Evolutionary conservation across 164 flowering plant genomes (phyloP), one percentile per base, ranked within the genome.

Genomic region (Cinnamomum chago): DNA sequence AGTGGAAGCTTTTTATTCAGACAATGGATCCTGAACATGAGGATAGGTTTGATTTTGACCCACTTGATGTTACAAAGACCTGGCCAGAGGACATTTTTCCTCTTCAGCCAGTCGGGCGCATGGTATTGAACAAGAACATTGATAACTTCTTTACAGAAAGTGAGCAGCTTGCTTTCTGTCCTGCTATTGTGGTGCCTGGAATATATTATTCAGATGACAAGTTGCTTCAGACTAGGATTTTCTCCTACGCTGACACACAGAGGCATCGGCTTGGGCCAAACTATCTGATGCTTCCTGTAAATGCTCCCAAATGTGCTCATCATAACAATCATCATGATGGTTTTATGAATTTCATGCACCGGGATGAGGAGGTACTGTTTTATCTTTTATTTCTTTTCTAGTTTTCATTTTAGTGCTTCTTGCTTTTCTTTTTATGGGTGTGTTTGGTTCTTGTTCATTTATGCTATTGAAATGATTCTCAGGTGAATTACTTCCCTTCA

Each of bases 71-170:
- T 12, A 95, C 99, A 58, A 95, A 94, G 86, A 89, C 88, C 22
- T 95, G 99, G 99, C 99, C 99, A 55, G 99, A 95, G 83, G 99
- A 95, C 78, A 87, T 95, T 60, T 17, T 93, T 65, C 98, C 99
- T 24, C 80, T 93, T 77, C 92, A 86, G 80, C 99, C 95, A 3
- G 99, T 95, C 66, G 99, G 99, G 14, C 94, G 97, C 27, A 47
- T 95, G 90, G 98, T 95, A 64, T 76, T 95, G 88, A 95, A 95
- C 77, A 92, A 81, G 87, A 95, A 92, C 88, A 88, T 92, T 17
- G 98, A 95, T 67, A 95, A 92, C 85, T 95, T 95, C 90, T 95
- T 95, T 79, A 90, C 94, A 1, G 99, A 95, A 81, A 95, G 91
- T 81, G 99, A 95, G 79, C 95, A 90, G 81, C 92, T 95, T 58